These are phyloP conservation scores for Delphinella strobiligena DNA, from an alignment of 2,329 filamentous ascomycete genomes.

Conservation along the genomic window DNA sequence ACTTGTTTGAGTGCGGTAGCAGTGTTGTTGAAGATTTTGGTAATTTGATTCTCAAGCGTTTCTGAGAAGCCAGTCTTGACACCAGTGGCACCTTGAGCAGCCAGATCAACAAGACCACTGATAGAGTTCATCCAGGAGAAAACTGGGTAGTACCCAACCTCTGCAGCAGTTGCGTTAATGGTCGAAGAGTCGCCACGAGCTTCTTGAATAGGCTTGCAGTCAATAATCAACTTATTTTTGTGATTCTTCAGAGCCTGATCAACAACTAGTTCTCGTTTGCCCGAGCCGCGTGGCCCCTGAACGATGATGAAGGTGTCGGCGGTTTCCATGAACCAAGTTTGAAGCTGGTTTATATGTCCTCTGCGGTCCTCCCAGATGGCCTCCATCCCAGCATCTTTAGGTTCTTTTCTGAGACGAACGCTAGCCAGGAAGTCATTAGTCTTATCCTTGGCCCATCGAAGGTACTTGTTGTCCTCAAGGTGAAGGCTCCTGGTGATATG, in stretches of 20 bases:
- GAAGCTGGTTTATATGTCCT: constrained; percentile 68
- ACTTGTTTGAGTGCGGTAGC: constrained; percentile 67
- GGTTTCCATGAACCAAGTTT: constrained; percentile 77
- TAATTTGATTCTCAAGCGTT: constrained; percentile 76
- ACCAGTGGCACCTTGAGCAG: constrained; percentile 84
- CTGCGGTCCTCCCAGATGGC: constrained; percentile 83
- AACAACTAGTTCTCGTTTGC: constrained; percentile 77
- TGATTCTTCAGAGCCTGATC: constrained; percentile 66
- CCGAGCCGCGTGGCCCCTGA: constrained; percentile 81
- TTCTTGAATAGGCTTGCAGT: constrained; percentile 89
- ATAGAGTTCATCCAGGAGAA: constrained; percentile 96
- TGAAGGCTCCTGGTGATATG: constrained; percentile 72
- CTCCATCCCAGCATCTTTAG: constrained; percentile 57
- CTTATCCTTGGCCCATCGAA: constrained; percentile 70
- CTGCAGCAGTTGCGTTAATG: constrained; percentile 65
- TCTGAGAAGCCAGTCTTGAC: constrained; percentile 92
- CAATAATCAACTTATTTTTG: constrained; percentile 69
- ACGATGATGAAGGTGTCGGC: constrained; percentile 88
- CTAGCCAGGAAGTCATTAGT: constrained; percentile 47
- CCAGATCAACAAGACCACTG: constrained; percentile 82
- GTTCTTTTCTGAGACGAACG: constrained; percentile 40
- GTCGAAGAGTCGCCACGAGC: constrained; percentile 77
- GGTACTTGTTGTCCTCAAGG: constrained; percentile 58
- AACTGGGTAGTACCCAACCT: constrained; percentile 83
- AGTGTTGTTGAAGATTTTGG: constrained; percentile 80